Evolutionary conservation across 2,329 filamentous ascomycete genomes (phyloP), one percentile per base, ranked within the genome.

Genomic region (Microcera coccophila): DNA sequence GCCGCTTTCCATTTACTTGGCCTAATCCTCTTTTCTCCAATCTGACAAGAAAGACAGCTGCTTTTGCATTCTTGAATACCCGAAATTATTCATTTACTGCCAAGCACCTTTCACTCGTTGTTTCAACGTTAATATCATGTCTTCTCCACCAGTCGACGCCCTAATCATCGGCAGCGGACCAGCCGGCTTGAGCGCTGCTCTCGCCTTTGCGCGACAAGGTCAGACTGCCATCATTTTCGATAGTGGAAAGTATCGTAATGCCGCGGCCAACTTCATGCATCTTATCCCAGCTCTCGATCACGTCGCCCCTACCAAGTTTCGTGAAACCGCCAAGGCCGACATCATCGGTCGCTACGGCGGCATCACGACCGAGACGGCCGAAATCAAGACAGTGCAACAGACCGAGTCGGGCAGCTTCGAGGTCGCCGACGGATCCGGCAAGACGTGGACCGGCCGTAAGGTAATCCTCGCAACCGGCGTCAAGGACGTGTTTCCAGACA

Each of bases 131-230:
- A n/a, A n/a, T n/a, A n/a, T n/a, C n/a, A n/a, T n/a, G n/a, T n/a
- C 34, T n/a, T 24, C 19, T 38, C 17, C 21, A 12, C 21, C 35
- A 17, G 36, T 24, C 17, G 36, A 44, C 22, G 36, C 19, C 16
- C 16, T 35, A 21, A 21, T 44, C 29, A 20, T 44, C 18, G 41
- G 41, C 7, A 31, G 20, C 16, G 41, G 41, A 3, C 41, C 36
- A n/a, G 36, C 28, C 2, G 41, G 41, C 14, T 15, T 39, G 11
- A 10, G 36, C n/a, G 28, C 17, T 9, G 41, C 41, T 12, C 12
- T n/a, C 3, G 20, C 19, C 36, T 35, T 44, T 5, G 36, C 19
- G 1, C 36, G 20, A 11, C 41, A 39, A 17, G 22, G n/a, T 8
- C 18, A 24, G 17, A 16, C 12, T 17, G 24, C 39, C 16, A n/a